A percentile compares a stretch with the other conserved stretches of the same genome.
phyloP scores from a whole-genome alignment of 1,139 yeast species.

The Kluyveromyces sp. region DNA sequence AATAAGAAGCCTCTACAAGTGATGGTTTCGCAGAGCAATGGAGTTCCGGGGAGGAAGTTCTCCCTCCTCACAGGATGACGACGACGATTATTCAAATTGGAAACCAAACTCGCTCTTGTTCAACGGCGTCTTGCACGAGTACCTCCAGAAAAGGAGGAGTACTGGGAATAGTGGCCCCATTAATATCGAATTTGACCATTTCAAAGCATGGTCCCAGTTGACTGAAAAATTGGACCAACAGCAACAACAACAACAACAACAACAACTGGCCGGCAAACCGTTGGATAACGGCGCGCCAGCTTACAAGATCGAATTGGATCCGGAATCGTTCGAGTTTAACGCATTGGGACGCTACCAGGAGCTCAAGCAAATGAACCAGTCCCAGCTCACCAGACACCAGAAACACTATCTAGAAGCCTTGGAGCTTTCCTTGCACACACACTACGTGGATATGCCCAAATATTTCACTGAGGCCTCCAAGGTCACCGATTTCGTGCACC shows the following conservation, averaged over 20 bases:
- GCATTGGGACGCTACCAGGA: conserved; percentile 15
- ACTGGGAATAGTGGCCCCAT: no score
- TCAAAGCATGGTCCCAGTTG: conserved; percentile 6
- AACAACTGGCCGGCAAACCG: background rate
- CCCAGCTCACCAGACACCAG: conserved; percentile 16
- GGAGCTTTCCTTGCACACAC: conserved; percentile 15
- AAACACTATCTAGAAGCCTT: conserved; percentile 21
- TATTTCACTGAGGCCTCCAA: conserved; percentile 42
- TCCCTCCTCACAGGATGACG: no score
- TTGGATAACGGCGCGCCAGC: conserved; percentile 3
- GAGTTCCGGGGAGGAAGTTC: background rate
- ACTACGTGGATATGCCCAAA: conserved; percentile 33
- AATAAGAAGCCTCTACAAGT: conserved; percentile 7
- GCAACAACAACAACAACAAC: background rate
- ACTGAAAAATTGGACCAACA: conserved; percentile 8
- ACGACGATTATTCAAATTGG: background rate
- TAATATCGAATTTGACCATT: background rate
- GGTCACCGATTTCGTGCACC: conserved; percentile 32
- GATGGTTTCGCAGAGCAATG: background rate
- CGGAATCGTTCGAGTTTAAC: background rate
- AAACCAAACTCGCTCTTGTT: conserved; percentile 7
- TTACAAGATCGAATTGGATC: conserved; percentile 10
- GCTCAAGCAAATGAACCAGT: conserved; percentile 8
- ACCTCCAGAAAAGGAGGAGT: conserved; percentile 2
- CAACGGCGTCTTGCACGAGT: conserved; percentile 9